These are phyloP conservation scores for Geotrichum citri-aurantii DNA, from an alignment of 1,139 yeast genomes.

Conservation along the genomic window DNA sequence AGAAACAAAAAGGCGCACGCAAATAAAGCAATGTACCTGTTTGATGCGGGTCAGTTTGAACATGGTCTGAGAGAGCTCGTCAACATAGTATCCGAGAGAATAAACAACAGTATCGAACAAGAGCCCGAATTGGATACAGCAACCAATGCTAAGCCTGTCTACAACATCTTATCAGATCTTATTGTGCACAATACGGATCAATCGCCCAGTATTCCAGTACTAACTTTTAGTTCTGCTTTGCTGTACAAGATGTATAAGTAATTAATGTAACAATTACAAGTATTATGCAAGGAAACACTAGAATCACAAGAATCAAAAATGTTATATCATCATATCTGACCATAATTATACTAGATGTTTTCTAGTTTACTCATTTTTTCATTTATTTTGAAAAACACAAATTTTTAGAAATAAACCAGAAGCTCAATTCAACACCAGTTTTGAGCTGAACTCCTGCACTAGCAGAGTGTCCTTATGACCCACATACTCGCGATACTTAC, in stretches of 20 bases:
- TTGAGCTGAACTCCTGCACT: constrained; percentile 1
- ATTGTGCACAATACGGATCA: not conserved
- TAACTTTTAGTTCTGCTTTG: not conserved
- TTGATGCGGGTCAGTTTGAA: not conserved
- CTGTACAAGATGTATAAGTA: not conserved
- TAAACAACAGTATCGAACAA: not conserved
- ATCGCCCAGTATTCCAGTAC: not conserved
- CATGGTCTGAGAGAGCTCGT: not conserved
- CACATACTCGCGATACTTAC: not conserved
- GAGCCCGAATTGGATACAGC: not conserved
- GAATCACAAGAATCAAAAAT: not conserved
- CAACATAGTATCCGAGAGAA: not conserved
- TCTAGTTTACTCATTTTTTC: too few relatives aligned
- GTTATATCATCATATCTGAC: too few relatives aligned
- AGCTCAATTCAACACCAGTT: not conserved
- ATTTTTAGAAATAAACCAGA: not conserved
- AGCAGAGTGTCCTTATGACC: not conserved
- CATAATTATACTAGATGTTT: not conserved
- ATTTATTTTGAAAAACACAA: too few relatives aligned
- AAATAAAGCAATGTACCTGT: not conserved
- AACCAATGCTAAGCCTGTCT: not conserved
- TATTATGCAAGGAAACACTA: not conserved
- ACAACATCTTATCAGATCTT: not conserved
- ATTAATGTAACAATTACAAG: not conserved
- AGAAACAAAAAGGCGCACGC: not conserved